Evolutionary conservation across 2,329 filamentous ascomycete genomes (phyloP), one percentile per base, ranked within the genome.

Genomic region (Thielaviopsis cerberus): DNA sequence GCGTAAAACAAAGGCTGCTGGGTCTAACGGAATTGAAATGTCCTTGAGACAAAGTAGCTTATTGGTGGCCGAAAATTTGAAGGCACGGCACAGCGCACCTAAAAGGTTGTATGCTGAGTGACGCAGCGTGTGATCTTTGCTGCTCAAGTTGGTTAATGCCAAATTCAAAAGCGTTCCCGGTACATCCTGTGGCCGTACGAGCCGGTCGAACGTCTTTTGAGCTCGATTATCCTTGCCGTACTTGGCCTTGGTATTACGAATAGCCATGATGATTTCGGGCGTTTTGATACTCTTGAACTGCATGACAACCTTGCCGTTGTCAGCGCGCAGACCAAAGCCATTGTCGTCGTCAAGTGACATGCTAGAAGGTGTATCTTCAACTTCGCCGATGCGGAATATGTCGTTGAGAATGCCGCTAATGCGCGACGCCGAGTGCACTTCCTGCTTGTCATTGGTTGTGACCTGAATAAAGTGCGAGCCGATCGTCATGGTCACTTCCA

Each of bases 251-350:
- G 81, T 81, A 10, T 71, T 73, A 34, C 80, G 76, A 57, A 86
- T 81, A 11, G 78, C 77, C 66, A 81, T 77, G 3, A 86, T 70
- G 22, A 86, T 74, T 61, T 85, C 82, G 6, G 71, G 66, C 66
- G 82, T 83, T 65, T 78, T 79, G 1, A 80, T 73, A 62, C 82
- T 85, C 20, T 81, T 82, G 66, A 86, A 86, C 65, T 81, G 84
- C 81, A 86, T 84, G 57, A 84, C 77, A 54, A 84, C 81, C 68
- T 82, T 84, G 63, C 82, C 82, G 62, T 80, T 82, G 63, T 86
- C 82, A 2, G 81, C 81, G 54, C 81, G 75, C 26, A 86, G 69
- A 0, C 81, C 82, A 66, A 86, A 86, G 1, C 81, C 78, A 2
- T 78, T 80, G 62, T 85, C 81, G 59, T 85, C 81, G 59, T 84